A percentile compares a stretch with the other conserved stretches of the same genome.
These are phyloP conservation scores for Corchorus capsularis DNA, from an alignment of 345 rosid species.

Conservation along the genomic window DNA sequence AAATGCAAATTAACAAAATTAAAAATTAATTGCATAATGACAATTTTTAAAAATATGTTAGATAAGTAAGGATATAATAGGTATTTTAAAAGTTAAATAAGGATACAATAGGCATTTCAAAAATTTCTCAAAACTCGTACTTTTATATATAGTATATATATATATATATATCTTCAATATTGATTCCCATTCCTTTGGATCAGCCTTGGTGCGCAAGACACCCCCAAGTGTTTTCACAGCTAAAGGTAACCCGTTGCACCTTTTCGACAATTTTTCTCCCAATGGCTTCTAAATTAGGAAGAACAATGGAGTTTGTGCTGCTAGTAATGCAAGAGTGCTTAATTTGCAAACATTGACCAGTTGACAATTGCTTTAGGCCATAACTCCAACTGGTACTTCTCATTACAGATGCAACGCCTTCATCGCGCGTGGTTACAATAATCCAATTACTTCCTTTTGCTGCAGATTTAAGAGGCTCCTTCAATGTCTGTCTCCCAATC, in stretches of 20 bases:
- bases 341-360: constrained; percentile 23
- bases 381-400: constrained; percentile 18
- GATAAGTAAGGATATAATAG: too few species aligned
- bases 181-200: constrained; percentile 15
- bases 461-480: constrained; percentile 24
- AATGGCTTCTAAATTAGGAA: constrained; percentile 16
- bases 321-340: constrained; percentile 31
- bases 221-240: constrained; percentile 22
- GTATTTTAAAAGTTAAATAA: too few species aligned
- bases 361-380: constrained; percentile 22
- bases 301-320: background rate
- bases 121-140: too few species aligned
- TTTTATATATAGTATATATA: too few species aligned
- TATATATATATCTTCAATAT: too few species aligned
- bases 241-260: constrained; percentile 30
- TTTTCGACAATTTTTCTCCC: constrained; percentile 28
- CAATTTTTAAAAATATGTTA: too few species aligned
- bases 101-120: too few species aligned
- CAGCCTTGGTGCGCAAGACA: background rate
- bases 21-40: too few species aligned
- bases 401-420: constrained; percentile 27
- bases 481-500: constrained; percentile 31
- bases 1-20: too few species aligned
- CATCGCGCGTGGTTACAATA: constrained; percentile 29
- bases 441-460: constrained; percentile 28